Base-by-base conservation (phyloP, 1,284 basidiomycete species). In the Leccinum subrobustum region DNA sequence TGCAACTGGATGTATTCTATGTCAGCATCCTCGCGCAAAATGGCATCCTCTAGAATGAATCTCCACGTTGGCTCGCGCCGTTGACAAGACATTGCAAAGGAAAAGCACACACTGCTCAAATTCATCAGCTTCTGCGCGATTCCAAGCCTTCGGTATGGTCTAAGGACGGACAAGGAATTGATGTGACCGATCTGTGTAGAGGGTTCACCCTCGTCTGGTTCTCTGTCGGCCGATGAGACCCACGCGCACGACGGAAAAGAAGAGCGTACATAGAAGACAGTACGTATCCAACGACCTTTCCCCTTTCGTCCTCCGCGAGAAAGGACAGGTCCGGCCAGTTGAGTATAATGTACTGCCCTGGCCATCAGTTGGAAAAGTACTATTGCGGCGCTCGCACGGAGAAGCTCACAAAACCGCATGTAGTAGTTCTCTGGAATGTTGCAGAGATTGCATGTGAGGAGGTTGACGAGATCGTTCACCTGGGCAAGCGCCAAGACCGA, bases 261-360 rank as follows among this genome's bases (percentile, higher is more conserved):
- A 42, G n/a, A 1, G 75, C 79, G 61, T 75, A 93, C 96, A 98
- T 96, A 75, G 96, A 96, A 0, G 93, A 94, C 11, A 98, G 78
- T 25, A 98, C 95, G 74, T 98, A 98, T 23, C 96, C 96, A 1
- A 98, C 94, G 53, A 98, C 89, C 55, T 92, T 82, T 0, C 95
- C 94, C 69, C 88, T 88, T 62, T 88, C 84, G 70, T 96, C 93
- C 71, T 96, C 94, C 0, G 95, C 96, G 18, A 98, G 94, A 72
- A 92, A 98, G 3, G 94, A 96, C 23, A 98, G 81, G 65, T 94
- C 89, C 1, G 96, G 96, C 96, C 96, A 98, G 8, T 90, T 94
- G 70, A 96, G 77, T 6, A 87, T 82, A 71, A 96, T 93, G 74
- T 93, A 95, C 55, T 95, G 81, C 81, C 96, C 95, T 97, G 58